Percentiles rank a stretch among this genome's conserved stretches.
These are phyloP conservation scores for Cutaneotrichosporon sp. DNA, from an alignment of 1,284 basidiomycete species.

Conservation along the genomic window DNA sequence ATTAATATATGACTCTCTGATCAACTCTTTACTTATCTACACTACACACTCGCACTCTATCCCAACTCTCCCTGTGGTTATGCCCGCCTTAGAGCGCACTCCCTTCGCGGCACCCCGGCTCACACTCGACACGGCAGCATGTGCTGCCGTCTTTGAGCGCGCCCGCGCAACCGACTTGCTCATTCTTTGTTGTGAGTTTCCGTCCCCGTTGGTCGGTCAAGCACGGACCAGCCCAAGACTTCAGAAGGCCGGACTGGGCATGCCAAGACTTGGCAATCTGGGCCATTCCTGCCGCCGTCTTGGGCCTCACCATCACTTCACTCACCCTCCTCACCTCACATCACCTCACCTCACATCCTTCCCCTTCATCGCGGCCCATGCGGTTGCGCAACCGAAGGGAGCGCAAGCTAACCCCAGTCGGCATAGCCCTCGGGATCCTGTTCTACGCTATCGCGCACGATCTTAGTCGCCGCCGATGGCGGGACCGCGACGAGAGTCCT, in stretches of 20 bases:
- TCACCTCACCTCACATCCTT: too few species aligned
- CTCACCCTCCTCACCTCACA: too few species aligned
- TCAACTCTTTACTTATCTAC: not conserved
- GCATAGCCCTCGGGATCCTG: slow-evolving; percentile 24
- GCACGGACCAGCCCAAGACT: too few species aligned
- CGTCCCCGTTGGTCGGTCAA: too few species aligned
- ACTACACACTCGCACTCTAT: not conserved
- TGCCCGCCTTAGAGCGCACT: not conserved
- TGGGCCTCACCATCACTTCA: too few species aligned
- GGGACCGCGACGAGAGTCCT: not conserved
- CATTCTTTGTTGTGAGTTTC: slow-evolving; percentile 19
- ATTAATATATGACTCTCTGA: too few species aligned
- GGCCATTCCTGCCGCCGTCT: too few species aligned
- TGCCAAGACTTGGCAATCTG: too few species aligned
- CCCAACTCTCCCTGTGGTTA: not conserved
- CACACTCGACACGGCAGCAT: slow-evolving; percentile 7
- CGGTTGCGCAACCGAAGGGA: not conserved
- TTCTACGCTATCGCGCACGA: slow-evolving; percentile 25
- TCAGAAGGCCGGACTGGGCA: too few species aligned
- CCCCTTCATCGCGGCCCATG: not conserved
- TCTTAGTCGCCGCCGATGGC: slow-evolving; percentile 2
- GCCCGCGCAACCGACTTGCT: slow-evolving; percentile 19
- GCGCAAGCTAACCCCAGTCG: slow-evolving; percentile 18
- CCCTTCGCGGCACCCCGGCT: not conserved
- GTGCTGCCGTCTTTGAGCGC: slow-evolving; percentile 14